Evolutionary conservation across 2,329 filamentous ascomycete species (phyloP).

Genomic region (Pseudocercospora crystallina): DNA sequence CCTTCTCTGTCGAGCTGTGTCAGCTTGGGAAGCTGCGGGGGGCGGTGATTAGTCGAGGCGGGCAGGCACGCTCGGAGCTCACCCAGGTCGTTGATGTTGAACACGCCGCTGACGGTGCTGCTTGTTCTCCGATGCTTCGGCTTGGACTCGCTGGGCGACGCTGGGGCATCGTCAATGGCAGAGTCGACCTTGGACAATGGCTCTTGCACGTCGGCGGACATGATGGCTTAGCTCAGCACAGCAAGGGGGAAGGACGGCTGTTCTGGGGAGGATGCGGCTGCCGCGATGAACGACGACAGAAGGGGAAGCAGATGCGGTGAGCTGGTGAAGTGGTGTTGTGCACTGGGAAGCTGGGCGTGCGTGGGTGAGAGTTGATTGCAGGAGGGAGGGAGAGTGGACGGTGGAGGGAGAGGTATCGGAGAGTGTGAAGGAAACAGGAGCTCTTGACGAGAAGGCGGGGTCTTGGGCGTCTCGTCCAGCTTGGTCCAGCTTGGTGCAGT

Average conservation of each 20-base stretch:
- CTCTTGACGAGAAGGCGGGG: constrained; percentile 1
- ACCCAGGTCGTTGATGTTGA: constrained; percentile 64
- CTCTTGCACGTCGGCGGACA: constrained; percentile 54
- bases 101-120: constrained; percentile 70
- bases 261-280: too few species aligned
- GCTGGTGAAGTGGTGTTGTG: constrained; percentile 3
- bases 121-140: constrained; percentile 68
- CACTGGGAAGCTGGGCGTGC: not conserved
- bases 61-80: not conserved
- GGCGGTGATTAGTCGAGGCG: not conserved
- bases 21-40: constrained; percentile 3
- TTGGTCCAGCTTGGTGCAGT: too few species aligned
- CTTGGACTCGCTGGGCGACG: constrained; percentile 66
- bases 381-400: not conserved
- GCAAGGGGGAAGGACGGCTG: too few species aligned
- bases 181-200: constrained; percentile 86
- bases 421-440: not conserved
- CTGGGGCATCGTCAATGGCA: constrained; percentile 71
- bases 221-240: constrained; percentile 21
- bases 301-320: not conserved
- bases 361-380: constrained; percentile 8
- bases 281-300: too few species aligned
- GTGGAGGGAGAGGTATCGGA: constrained; percentile 8
- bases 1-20: constrained; percentile 59
- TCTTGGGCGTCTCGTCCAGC: not conserved